A percentile compares a stretch with the other conserved stretches of the same genome.
phyloP scores from a whole-genome alignment of 208 protist species.

The Leishmania aethiopica region DNA sequence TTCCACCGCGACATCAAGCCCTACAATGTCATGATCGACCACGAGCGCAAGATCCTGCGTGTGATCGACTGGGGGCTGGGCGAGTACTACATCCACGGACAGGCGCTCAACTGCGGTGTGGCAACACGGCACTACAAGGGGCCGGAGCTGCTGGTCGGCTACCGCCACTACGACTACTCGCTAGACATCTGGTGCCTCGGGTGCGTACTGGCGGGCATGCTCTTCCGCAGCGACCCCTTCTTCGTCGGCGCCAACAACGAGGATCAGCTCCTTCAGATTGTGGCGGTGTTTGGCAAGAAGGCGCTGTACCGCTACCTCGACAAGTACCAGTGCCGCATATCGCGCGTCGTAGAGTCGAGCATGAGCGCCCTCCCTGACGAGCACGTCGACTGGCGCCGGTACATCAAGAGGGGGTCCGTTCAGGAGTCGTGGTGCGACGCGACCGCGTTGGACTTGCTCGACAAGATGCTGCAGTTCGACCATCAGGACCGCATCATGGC shows the following conservation, averaged over 20 bases:
- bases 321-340: slow-evolving; percentile 96
- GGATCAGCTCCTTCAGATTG: slow-evolving; percentile 98
- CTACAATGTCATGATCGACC: slow-evolving; percentile 99
- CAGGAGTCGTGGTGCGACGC: slow-evolving; percentile 77
- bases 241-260: slow-evolving; percentile 99
- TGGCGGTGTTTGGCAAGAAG: slow-evolving; percentile 96
- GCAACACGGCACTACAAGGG: slow-evolving; percentile 99
- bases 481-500: slow-evolving; percentile 96
- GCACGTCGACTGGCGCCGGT: slow-evolving; percentile 41
- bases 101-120: slow-evolving; percentile 98
- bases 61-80: slow-evolving; percentile 99
- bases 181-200: slow-evolving; percentile 99
- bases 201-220: slow-evolving; percentile 98
- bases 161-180: slow-evolving; percentile 99
- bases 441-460: slow-evolving; percentile 98
- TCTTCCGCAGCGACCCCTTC: slow-evolving; percentile 99
- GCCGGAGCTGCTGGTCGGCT: slow-evolving; percentile 98
- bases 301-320: slow-evolving; percentile 93
- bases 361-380: slow-evolving; percentile 30
- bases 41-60: slow-evolving; percentile 93
- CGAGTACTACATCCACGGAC: slow-evolving; percentile 99
- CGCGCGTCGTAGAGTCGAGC: slow-evolving; percentile 77
- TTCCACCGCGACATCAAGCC: slow-evolving; percentile 99
- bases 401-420: slow-evolving; percentile 14
- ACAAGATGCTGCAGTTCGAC: slow-evolving; percentile 97